Conservation (phyloP, 148 eudicot genomes). For the Fallopia convolvulus region DNA sequence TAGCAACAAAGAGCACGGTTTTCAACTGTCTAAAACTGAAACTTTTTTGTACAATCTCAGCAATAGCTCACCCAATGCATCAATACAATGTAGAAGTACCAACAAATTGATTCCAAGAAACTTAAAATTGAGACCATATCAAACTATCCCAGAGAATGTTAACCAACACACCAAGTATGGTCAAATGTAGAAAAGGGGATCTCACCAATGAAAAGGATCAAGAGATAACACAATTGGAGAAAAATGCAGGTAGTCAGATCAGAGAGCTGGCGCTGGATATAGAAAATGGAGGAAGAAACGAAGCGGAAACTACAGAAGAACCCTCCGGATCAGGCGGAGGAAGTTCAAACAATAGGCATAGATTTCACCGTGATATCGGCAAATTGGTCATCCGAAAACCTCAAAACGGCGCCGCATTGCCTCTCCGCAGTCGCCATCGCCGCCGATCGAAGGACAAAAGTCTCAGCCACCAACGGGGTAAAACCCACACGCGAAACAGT, state of each 20-base stretch:
- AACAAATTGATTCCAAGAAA: no score
- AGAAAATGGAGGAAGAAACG: no score
- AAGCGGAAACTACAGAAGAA: not conserved
- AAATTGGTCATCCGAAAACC: not conserved
- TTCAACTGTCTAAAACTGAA: not conserved
- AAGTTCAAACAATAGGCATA: not conserved
- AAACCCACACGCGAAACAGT: not conserved
- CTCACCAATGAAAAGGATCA: not conserved
- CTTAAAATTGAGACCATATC: not conserved
- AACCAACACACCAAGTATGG: not conserved
- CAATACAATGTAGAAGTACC: not conserved
- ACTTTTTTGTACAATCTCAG: not conserved
- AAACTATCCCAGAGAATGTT: no score
- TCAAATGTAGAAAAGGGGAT: not conserved
- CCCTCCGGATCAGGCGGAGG: not conserved
- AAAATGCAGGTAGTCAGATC: not conserved
- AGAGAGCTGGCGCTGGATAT: not conserved
- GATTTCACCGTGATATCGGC: not conserved
- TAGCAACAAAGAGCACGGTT: not conserved
- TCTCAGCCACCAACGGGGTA: not conserved
- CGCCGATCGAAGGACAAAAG: not conserved
- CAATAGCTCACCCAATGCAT: not conserved
- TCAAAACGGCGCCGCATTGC: constrained; percentile 1
- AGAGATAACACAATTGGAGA: not conserved
- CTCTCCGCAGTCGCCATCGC: not conserved